Conservation (phyloP, 306 rosid genomes). For the Sophora flavescens region DNA sequence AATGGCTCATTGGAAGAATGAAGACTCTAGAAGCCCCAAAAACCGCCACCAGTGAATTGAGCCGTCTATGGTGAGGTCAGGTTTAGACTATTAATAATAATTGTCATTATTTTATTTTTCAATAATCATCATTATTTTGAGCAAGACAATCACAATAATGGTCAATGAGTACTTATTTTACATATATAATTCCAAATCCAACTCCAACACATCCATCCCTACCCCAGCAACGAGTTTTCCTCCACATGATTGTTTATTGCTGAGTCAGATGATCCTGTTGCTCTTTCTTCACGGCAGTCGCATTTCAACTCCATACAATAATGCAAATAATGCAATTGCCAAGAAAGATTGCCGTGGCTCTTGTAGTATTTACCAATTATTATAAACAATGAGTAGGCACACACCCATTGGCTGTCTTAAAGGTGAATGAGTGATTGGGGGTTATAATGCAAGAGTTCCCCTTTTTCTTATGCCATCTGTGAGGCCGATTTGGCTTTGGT, state of each 20-base stretch:
- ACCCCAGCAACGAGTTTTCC: background rate
- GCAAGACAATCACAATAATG: slow-evolving; percentile 9
- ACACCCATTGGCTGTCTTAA: background rate
- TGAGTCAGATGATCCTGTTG: slow-evolving; percentile 24
- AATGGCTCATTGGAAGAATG: background rate
- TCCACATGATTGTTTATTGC: slow-evolving; percentile 24
- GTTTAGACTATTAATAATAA: background rate
- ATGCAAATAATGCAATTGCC: slow-evolving; percentile 33
- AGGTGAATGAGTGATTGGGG: background rate
- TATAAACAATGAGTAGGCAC: slow-evolving; percentile 18
- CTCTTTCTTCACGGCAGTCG: background rate
- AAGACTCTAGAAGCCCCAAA: background rate
- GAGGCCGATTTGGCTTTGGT: background rate
- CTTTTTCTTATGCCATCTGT: slow-evolving; percentile 10
- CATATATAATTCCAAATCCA: background rate
- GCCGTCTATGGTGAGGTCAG: too few species aligned
- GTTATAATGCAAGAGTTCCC: background rate
- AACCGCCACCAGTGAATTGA: too few species aligned
- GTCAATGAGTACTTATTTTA: background rate
- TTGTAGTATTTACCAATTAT: background rate
- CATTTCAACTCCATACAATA: background rate
- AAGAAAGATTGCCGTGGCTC: slow-evolving; percentile 34
- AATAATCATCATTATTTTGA: background rate
- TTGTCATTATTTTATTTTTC: background rate
- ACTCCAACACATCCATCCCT: background rate